Percentiles rank a stretch among this genome's conserved stretches.
Evolutionary conservation across 2,329 filamentous ascomycete species (phyloP).

Genomic region (Pseudogymnoascus sp.): DNA sequence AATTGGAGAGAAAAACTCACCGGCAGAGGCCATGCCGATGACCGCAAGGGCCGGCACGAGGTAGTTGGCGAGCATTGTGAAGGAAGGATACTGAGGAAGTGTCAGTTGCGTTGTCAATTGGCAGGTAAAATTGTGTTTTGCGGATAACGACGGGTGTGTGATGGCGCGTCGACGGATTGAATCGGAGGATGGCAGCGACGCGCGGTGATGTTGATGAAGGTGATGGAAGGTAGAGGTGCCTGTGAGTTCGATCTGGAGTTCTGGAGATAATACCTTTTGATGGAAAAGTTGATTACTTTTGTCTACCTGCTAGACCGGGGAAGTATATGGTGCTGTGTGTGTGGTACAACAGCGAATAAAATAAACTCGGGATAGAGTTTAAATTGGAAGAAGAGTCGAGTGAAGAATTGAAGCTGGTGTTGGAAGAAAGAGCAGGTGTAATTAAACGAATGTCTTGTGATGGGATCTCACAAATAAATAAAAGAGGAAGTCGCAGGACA

Average conservation of each 20-base stretch:
- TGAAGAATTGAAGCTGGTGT: neutral
- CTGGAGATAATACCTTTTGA: neutral
- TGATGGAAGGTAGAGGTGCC: neutral
- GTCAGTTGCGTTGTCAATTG: constrained; percentile 7
- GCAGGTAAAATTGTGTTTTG: constrained; percentile 7
- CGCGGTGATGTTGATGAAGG: neutral
- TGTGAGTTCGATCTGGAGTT: neutral
- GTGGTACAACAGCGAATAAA: neutral
- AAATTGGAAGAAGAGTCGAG: neutral
- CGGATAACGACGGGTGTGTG: neutral
- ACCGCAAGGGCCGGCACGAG: constrained; percentile 39
- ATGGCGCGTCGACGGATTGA: neutral
- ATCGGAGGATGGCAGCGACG: neutral
- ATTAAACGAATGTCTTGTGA: neutral
- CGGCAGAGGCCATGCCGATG: constrained; percentile 33
- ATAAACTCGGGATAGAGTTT: neutral
- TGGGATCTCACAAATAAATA: neutral
- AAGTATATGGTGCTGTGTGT: neutral
- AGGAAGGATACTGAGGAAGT: constrained; percentile 18
- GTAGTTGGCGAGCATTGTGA: constrained; percentile 40
- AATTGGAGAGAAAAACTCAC: constrained; percentile 16
- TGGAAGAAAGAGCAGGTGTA: neutral
- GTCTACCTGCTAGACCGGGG: neutral
- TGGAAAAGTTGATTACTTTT: constrained; percentile 5
- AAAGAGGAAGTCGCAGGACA: neutral